Evolutionary conservation across 202 grass and related monocot species (phyloP), one percentile per base, ranked within the genome.

Genomic region (Zizania palustris): DNA sequence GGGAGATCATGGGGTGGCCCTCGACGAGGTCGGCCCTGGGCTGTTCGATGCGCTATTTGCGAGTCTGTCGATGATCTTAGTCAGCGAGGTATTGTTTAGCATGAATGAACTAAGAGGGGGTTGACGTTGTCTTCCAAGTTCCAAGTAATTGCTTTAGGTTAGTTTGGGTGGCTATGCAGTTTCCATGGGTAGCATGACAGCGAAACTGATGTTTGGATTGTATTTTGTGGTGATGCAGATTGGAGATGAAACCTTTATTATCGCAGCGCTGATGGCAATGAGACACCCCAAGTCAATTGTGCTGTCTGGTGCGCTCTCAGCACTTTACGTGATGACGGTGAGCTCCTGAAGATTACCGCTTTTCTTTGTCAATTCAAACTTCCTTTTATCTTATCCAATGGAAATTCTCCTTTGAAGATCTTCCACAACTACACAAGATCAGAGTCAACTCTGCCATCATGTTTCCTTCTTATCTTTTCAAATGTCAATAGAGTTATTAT

Each of bases 171-270:
- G 44, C 16, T 9, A 67, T 68, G 48, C 18, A 56, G 60, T 80
- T 74, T 69, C 15, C 16, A 18, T 37, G 20, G 34, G 14, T 16
- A 0, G 22, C 16, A 18, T 37, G 20, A 41, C 10, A 41, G 1
- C n/a, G 28, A 5, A 16, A 80, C 16, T 72, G 67, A 80, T 63
- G 53, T 9, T 80, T 59, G 22, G 38, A 16, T 58, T 63, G 5
- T 21, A 43, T 60, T 49, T 49, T 70, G 34, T 51, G 21, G 16
- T 84, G 42, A 22, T 78, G 50, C 71, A 96, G 93, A 90, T 96
- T 80, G 93, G 93, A 66, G 93, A 96, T 65, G 93, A 96, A 67
- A 96, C 93, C 20, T 96, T 96, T 72, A 96, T 96, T 65, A 96
- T 96, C 69, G 93, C 89, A 62, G 93, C 89, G 41, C 72, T 96